Evolutionary conservation across 805 yeast species (phyloP), one percentile per base, ranked within the genome.

Genomic region (Danielozyma ontarioensis): DNA sequence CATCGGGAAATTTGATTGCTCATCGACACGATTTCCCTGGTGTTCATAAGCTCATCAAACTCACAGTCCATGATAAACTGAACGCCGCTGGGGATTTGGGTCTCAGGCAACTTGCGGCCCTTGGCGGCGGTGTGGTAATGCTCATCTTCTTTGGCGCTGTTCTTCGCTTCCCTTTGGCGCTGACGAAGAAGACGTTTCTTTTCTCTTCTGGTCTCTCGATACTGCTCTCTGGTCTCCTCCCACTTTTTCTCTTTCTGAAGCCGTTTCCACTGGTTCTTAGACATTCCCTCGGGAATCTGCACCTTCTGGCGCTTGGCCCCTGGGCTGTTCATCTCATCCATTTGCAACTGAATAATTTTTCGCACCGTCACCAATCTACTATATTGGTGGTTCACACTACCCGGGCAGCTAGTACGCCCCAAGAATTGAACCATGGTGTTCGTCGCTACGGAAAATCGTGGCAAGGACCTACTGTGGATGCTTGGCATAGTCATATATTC

Each of bases 11-110:
- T 70, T 59, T 90, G 98, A 32, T 78, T 73, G 5, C 87, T 74
- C 50, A 90, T 58, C 14, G 95, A 84, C 2, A 74, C 73, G 28
- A 75, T 65, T 40, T 75, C 80, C 44, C 80, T 80, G 13, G 79
- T 84, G 24, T 72, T 75, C 98, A 93, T 93, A 48, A 83, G 51
- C 28, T 84, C 93, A 51, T 93, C 97, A 56, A 90, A 90, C 12
- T 74, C 83, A 59, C 98, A 90, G 58, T 90, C 98, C 42, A 89
- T 51, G n/a, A 89, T 62, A 17, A 89, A 66, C 4, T 55, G 61
- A 5, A 78, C 69, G 0, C 72, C 76, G 2, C 78, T 65, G 10
- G 58, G 58, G 2, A 41, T 45, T 49, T 80, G 88, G 11, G 64
- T 60, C 15, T 59, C 38, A 0, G 62, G 68, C n/a, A 68, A 62